These are phyloP conservation scores for Pelargonium cotyledonis DNA, from an alignment of 441 rosid genomes.

Conservation along the genomic window DNA sequence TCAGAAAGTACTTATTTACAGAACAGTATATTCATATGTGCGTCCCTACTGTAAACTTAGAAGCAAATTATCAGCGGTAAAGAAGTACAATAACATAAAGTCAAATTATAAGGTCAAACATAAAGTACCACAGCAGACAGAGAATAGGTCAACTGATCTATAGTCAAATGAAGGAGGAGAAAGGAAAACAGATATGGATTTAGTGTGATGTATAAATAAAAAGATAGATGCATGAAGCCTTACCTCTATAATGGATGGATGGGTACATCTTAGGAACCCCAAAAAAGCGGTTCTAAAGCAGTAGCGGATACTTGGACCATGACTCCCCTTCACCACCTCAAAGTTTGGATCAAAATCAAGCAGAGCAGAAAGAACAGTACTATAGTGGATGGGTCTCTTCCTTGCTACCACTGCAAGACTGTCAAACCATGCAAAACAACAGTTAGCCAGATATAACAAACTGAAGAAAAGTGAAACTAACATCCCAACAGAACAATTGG, in stretches of 20 bases:
- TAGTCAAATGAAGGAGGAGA: background rate
- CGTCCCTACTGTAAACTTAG: background rate
- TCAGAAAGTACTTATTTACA: background rate
- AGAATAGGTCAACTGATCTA: background rate
- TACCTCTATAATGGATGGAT: slow-evolving; percentile 81
- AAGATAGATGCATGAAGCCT: slow-evolving; percentile 16
- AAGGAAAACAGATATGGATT: slow-evolving; percentile 1
- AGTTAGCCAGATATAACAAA: slow-evolving; percentile 6
- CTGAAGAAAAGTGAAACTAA: slow-evolving; percentile 6
- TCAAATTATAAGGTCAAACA: background rate
- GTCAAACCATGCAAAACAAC: slow-evolving; percentile 31
- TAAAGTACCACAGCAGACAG: background rate
- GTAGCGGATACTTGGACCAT: slow-evolving; percentile 71
- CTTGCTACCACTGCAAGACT: slow-evolving; percentile 93
- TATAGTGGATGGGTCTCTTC: slow-evolving; percentile 78
- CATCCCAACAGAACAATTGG: background rate
- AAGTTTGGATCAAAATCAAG: slow-evolving; percentile 66
- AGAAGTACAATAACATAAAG: background rate
- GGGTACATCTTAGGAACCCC: slow-evolving; percentile 85
- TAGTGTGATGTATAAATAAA: slow-evolving; percentile 10
- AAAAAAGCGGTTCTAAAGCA: slow-evolving; percentile 90
- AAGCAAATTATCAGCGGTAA: background rate
- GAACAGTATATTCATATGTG: background rate
- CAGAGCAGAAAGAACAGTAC: slow-evolving; percentile 61
- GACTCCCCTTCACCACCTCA: slow-evolving; percentile 62